Base-by-base conservation (phyloP, 257 asterid species). In the Jacaranda copaia region DNA sequence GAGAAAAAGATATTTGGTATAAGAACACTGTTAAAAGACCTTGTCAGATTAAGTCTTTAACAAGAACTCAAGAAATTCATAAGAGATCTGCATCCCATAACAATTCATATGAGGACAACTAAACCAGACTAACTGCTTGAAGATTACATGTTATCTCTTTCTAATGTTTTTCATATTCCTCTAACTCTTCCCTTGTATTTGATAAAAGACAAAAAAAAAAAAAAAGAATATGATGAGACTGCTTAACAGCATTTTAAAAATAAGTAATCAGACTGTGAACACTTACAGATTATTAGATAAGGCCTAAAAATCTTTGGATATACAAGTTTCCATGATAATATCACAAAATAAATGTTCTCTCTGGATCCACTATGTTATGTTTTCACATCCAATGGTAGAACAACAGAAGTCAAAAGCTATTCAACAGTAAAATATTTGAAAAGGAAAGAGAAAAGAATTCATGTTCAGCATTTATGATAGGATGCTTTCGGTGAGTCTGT, bases 61-160 rank as follows among this genome's bases (percentile, higher is more conserved):
- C 43, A 67, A 46, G 59, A 65, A 36, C 72, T 55, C 68, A 67
- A 43, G 52, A 67, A 68, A 68, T 52, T 55, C 45, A 57, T 15
- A 2, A 25, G 14, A 43, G 63, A 42, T 20, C 46, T 73, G 77
- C 18, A 46, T 45, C 39, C 61, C 46, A 61, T 45, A 19, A 18
- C 14, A 19, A 20, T 62, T 35, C 71, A 70, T n/a, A 38, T 39
- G 56, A 8, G 8, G 19, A 40, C 58, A 58, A 49, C 62, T 48
- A 59, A 58, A n/a, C 38, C 32, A 64, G 71, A 40, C 58, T 36
- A 13, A 13, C n/a, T 4, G 0, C 62, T 51, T 32, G 66, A 67
- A 43, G 3, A 13, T 43, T 35, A 58, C 58, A 57, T 18, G 20
- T 5, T 13, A 13, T 68, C 70, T 58, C 12, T 64, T 32, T 51